phyloP scores from a whole-genome alignment of 2,329 filamentous ascomycete species.

The Rosellinia necatrix region DNA sequence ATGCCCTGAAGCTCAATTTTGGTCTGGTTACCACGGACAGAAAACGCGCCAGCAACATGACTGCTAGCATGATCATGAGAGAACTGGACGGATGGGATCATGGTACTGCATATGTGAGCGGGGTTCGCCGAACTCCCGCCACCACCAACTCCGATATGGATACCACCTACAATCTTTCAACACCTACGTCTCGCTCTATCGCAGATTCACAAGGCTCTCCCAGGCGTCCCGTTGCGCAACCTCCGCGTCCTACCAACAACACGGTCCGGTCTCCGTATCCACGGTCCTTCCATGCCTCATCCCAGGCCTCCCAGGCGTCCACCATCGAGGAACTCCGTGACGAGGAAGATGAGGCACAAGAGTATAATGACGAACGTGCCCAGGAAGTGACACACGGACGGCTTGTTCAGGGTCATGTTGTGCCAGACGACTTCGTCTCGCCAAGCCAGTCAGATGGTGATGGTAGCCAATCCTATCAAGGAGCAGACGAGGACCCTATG shows the following conservation, averaged over 20 bases:
- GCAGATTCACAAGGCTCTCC: conserved; percentile 53
- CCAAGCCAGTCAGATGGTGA: conserved; percentile 67
- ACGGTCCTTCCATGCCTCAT: conserved; percentile 40
- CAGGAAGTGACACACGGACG: conserved; percentile 90
- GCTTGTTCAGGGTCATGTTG: conserved; percentile 90
- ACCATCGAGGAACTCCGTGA: conserved; percentile 43
- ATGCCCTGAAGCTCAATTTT: conserved; percentile 96
- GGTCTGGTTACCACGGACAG: conserved; percentile 91
- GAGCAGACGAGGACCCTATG: conserved; percentile 79
- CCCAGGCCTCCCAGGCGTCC: conserved; percentile 45
- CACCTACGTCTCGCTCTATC: conserved; percentile 35
- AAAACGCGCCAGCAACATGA: conserved; percentile 68
- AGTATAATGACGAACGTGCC: conserved; percentile 80
- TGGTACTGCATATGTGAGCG: conserved; percentile 34
- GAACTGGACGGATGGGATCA: conserved; percentile 61
- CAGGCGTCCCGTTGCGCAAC: conserved; percentile 42
- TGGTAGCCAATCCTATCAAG: conserved; percentile 56
- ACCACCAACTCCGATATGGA: conserved; percentile 34
- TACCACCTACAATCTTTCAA: conserved; percentile 38
- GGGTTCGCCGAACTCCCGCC: conserved; percentile 33
- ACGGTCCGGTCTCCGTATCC: conserved; percentile 37
- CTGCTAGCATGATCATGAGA: conserved; percentile 76
- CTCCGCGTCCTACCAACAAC: conserved; percentile 38
- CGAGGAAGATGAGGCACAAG: conserved; percentile 46
- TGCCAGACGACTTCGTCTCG: conserved; percentile 90